These are phyloP conservation scores for Neurospora sp. DNA, from an alignment of 495 filamentous ascomycete species.

Conservation along the genomic window DNA sequence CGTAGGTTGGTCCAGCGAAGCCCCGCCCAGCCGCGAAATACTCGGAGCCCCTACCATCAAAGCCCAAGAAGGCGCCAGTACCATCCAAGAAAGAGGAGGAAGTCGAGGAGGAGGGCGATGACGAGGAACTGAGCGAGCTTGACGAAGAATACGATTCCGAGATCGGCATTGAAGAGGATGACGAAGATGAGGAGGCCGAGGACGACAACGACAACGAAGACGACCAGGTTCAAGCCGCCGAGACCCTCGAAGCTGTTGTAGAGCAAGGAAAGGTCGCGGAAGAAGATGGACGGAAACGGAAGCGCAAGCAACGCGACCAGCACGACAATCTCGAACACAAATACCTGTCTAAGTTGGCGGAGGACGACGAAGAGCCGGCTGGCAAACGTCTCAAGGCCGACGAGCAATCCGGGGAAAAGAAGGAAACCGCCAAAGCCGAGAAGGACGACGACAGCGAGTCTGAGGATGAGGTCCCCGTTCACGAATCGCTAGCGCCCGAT, in stretches of 20 bases:
- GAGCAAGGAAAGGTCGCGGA: constrained; percentile 10
- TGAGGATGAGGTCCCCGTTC: constrained; percentile 25
- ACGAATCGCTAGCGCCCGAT: constrained; percentile 41
- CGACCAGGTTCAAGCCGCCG: constrained; percentile 15
- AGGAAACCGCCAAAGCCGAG: constrained; percentile 11
- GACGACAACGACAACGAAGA: constrained; percentile 28
- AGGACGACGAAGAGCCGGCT: constrained; percentile 36
- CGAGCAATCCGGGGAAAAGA: constrained; percentile 18
- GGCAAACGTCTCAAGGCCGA: constrained; percentile 38
- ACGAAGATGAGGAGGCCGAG: constrained; percentile 27
- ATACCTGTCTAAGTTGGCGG: constrained; percentile 65
- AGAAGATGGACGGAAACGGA: constrained; percentile 43
- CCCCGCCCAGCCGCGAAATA: constrained; percentile 43
- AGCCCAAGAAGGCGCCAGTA: constrained; percentile 7
- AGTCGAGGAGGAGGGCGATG: constrained; percentile 12
- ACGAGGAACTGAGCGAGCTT: constrained; percentile 21
- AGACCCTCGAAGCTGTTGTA: constrained; percentile 22
- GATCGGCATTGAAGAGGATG: constrained; percentile 32
- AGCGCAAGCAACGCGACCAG: constrained; percentile 63
- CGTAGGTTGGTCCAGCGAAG: constrained; percentile 59
- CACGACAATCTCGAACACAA: constrained; percentile 70
- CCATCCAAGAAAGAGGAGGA: constrained; percentile 4
- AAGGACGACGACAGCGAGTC: constrained; percentile 20
- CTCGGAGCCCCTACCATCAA: constrained; percentile 24
- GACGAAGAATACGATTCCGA: constrained; percentile 30